Evolutionary conservation across 208 protist genomes (phyloP).

Genomic region (Leishmania lainsoni): DNA sequence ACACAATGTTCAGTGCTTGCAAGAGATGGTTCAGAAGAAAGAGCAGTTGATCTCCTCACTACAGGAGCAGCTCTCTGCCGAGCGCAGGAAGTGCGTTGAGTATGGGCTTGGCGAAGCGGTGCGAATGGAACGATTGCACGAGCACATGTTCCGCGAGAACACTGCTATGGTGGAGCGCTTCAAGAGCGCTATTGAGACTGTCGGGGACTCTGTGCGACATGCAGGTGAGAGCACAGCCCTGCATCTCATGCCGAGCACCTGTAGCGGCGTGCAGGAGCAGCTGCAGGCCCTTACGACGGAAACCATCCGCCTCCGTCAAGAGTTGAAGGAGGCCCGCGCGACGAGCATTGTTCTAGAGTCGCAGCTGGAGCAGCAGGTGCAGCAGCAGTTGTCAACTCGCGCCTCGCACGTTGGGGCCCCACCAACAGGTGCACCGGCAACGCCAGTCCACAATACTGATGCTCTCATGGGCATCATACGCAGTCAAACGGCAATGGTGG

Average conservation of each 20-base stretch:
- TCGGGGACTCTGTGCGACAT: conserved; percentile 38
- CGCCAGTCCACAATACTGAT: conserved; percentile 26
- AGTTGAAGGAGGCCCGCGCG: conserved; percentile 63
- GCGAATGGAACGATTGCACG: conserved; percentile 84
- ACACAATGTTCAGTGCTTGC: conserved; percentile 77
- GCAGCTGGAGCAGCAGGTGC: conserved; percentile 62
- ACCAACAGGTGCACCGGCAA: not conserved
- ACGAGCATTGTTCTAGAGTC: conserved; percentile 77
- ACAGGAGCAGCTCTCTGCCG: conserved; percentile 74
- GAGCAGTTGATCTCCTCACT: conserved; percentile 66
- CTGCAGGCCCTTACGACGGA: conserved; percentile 70
- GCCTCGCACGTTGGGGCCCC: not conserved
- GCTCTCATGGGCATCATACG: conserved; percentile 59
- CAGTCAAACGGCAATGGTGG: conserved; percentile 77
- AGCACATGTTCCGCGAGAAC: conserved; percentile 86
- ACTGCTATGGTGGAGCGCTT: conserved; percentile 83
- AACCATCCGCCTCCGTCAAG: conserved; percentile 60
- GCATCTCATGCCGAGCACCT: conserved; percentile 6
- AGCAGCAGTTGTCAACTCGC: conserved; percentile 35
- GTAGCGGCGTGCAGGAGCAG: conserved; percentile 46
- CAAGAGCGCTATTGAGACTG: conserved; percentile 67
- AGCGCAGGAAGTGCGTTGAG: conserved; percentile 73
- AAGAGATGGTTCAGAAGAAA: conserved; percentile 80
- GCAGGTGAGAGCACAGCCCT: conserved; percentile 5
- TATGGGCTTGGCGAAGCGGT: conserved; percentile 75